Evolutionary conservation across 306 rosid genomes (phyloP).

Genomic region (Pterocarpus santalinus): DNA sequence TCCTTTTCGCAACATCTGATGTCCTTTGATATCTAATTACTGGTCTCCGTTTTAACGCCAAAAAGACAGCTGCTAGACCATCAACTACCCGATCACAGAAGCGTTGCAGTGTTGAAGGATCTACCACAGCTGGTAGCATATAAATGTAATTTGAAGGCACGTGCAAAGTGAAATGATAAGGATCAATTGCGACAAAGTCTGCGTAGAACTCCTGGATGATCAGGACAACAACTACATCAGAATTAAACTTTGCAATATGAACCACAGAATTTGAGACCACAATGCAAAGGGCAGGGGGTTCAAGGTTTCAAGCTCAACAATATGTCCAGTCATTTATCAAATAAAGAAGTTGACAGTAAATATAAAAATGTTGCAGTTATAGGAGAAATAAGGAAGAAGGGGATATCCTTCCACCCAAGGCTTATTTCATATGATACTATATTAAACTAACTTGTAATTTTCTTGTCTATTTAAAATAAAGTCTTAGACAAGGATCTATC

Average conservation of each 20-base stretch:
- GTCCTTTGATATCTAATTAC: slow-evolving; percentile 92
- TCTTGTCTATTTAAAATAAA: slow-evolving; percentile 15
- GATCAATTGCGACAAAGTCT: slow-evolving; percentile 88
- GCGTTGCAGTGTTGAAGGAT: slow-evolving; percentile 71
- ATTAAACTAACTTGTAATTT: slow-evolving; percentile 5
- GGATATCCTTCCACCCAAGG: slow-evolving; percentile 18
- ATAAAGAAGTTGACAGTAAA: slow-evolving; percentile 16
- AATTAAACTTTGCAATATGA: slow-evolving; percentile 42
- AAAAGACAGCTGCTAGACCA: slow-evolving; percentile 84
- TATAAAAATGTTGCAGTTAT: neutral
- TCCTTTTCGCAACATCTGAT: slow-evolving; percentile 87
- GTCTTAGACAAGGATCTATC: slow-evolving; percentile 20
- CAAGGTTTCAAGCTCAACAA: slow-evolving; percentile 37
- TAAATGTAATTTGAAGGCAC: slow-evolving; percentile 76
- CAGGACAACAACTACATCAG: slow-evolving; percentile 46
- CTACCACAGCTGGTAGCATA: slow-evolving; percentile 95
- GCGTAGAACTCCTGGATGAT: slow-evolving; percentile 88
- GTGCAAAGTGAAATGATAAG: slow-evolving; percentile 87
- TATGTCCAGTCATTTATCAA: slow-evolving; percentile 17
- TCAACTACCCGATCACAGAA: slow-evolving; percentile 88
- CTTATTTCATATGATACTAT: slow-evolving; percentile 33
- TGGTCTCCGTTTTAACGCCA: slow-evolving; percentile 91
- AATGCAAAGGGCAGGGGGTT: slow-evolving; percentile 1
- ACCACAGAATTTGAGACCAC: slow-evolving; percentile 35
- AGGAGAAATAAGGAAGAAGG: slow-evolving; percentile 3